Evolutionary conservation across 306 rosid genomes (phyloP).

Genomic region (Luffa acutangula): DNA sequence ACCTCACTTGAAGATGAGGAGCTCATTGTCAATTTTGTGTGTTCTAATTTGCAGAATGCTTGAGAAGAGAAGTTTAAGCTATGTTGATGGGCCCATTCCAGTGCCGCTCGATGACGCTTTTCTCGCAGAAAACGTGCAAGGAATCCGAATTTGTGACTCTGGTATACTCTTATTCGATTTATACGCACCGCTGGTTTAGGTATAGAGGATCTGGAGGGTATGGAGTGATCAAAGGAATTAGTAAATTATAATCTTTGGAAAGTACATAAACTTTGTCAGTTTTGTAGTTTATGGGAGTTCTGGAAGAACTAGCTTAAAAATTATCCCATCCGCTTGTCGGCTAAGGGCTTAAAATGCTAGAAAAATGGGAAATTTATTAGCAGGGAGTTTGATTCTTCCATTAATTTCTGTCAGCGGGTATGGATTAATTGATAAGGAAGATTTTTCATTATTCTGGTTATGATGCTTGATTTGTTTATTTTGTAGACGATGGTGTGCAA

Average conservation of each 20-base stretch:
- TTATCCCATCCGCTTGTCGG: neutral
- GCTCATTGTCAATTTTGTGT: neutral
- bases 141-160: slow-evolving; percentile 64
- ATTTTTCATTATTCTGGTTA: neutral
- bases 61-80: slow-evolving; percentile 88
- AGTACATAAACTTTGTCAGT: neutral
- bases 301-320: neutral
- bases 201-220: neutral
- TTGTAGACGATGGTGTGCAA: slow-evolving; percentile 62
- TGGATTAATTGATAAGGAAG: neutral
- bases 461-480: slow-evolving; percentile 4
- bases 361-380: neutral
- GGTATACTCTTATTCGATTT: slow-evolving; percentile 25
- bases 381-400: neutral
- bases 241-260: neutral
- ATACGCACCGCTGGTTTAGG: neutral
- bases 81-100: slow-evolving; percentile 61
- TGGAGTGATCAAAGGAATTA: neutral
- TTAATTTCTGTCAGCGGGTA: neutral
- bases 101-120: slow-evolving; percentile 61
- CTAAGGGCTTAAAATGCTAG: neutral
- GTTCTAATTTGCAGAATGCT: slow-evolving; percentile 57
- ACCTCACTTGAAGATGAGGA: neutral
- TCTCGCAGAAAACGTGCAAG: slow-evolving; percentile 66
- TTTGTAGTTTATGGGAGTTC: neutral